Evolutionary conservation across 371 early-diverging fungal genomes (phyloP), one percentile per base, ranked within the genome.

Genomic region (Funneliformis caledonium): DNA sequence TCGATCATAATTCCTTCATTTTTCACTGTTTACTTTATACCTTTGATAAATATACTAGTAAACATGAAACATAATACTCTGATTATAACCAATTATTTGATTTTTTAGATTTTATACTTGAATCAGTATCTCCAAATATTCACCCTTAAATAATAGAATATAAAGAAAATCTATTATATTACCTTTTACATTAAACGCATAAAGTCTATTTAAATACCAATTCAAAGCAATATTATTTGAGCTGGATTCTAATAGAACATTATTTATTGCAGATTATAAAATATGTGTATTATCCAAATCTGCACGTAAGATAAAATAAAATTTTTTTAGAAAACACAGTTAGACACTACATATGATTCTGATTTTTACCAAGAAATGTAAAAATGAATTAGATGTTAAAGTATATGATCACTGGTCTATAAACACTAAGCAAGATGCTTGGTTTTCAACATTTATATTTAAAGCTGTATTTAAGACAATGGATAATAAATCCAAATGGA

Each of bases 281-380:
- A 60, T 60, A 14, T 4, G 14, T 19, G 22, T 60, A 19, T 60
- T 60, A 60, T 14, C 60, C 14, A 4, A 60, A 60, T 60, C 60
- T 19, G 60, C 60, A 60, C 14, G 60, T 19, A 14, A 60, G 60
- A 19, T 12, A 60, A 60, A 60, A 60, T 12, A 12, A 19, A 14
- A 60, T 60, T 60, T 60, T 60, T 60, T 19, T 60, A 14, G 60
- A 60, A 60, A 7, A n/a, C n/a, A n/a, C n/a, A n/a, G n/a, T n/a
- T n/a, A n/a, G n/a, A n/a, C n/a, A n/a, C n/a, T n/a, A n/a, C 59
- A 76, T 76, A 19, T 31, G 12, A 76, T 76, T 37, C 42, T 68
- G 42, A n/a, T 68, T 43, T 68, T 43, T 16, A 68, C 68, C 26
- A 43, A 37, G 43, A 12, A 68, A 43, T 42, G 42, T 16, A 4